phyloP scores from a whole-genome alignment of 352 stramenopile genomes.

The Phytophthora ohioensis region DNA sequence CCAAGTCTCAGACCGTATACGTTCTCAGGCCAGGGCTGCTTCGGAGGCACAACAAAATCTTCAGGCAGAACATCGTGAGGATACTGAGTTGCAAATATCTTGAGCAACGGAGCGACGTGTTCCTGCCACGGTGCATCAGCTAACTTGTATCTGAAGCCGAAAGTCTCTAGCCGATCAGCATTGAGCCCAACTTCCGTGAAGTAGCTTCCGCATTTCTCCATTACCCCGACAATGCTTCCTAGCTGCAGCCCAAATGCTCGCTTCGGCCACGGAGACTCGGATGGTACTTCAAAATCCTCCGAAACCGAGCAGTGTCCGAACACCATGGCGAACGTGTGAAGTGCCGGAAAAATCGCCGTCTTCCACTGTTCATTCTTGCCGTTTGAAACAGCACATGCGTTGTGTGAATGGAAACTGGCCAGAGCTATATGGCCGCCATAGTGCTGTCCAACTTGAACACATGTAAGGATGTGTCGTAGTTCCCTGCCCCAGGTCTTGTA shows the following conservation, averaged over 20 bases:
- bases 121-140: slow-evolving; percentile 28
- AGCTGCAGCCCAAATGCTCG: slow-evolving; percentile 16
- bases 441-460: slow-evolving; percentile 31
- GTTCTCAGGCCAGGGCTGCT: slow-evolving; percentile 23
- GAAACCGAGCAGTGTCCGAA: slow-evolving; percentile 40
- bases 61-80: slow-evolving; percentile 38
- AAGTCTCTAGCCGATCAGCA: slow-evolving; percentile 38
- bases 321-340: slow-evolving; percentile 28
- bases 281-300: slow-evolving; percentile 28
- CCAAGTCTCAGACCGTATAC: slow-evolving; percentile 36
- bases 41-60: slow-evolving; percentile 37
- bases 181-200: slow-evolving; percentile 39
- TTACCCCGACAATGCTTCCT: slow-evolving; percentile 22
- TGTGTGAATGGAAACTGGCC: slow-evolving; percentile 19
- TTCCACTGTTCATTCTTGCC: slow-evolving; percentile 25
- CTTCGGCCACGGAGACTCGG: slow-evolving; percentile 32
- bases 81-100: slow-evolving; percentile 23
- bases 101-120: slow-evolving; percentile 29
- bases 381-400: slow-evolving; percentile 4
- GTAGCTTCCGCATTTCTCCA: slow-evolving; percentile 28
- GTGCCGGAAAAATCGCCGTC: slow-evolving; percentile 34
- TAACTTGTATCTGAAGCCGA: slow-evolving; percentile 42
- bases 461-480: slow-evolving; percentile 30
- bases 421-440: slow-evolving; percentile 35
- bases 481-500: slow-evolving; percentile 34